Evolutionary conservation across 2,329 filamentous ascomycete genomes (phyloP).

Genomic region (Penicillium vulpinum): DNA sequence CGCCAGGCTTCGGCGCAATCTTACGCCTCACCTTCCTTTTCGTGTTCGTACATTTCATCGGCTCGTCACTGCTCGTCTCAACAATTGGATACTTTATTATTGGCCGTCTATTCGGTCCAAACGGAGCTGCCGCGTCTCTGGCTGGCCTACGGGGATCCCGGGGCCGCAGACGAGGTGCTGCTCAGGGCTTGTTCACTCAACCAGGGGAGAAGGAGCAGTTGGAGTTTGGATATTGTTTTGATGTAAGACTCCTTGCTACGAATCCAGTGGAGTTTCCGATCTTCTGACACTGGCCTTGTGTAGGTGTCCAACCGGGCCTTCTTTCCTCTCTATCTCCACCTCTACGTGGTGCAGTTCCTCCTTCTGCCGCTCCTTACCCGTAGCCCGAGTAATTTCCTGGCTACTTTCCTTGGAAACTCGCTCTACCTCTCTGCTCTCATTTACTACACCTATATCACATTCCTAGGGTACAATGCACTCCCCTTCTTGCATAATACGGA

Average conservation of each 20-base stretch:
- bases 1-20: constrained; percentile 49
- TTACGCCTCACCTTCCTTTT: constrained; percentile 51
- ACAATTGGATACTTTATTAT: constrained; percentile 66
- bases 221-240: constrained; percentile 71
- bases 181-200: constrained; percentile 60
- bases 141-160: constrained; percentile 48
- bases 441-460: constrained; percentile 69
- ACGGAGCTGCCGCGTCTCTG: constrained; percentile 46
- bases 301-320: constrained; percentile 66
- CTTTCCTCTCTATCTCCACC: constrained; percentile 66
- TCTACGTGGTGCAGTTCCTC: constrained; percentile 67
- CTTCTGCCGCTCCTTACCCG: constrained; percentile 60
- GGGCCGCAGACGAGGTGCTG: constrained; percentile 50
- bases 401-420: constrained; percentile 63
- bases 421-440: constrained; percentile 65
- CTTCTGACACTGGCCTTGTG: background rate
- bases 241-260: constrained; percentile 50
- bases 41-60: constrained; percentile 61
- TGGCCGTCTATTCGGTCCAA: constrained; percentile 61
- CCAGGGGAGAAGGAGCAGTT: constrained; percentile 58
- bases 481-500: constrained; percentile 69
- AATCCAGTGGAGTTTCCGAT: background rate
- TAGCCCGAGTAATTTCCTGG: constrained; percentile 42
- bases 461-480: constrained; percentile 68
- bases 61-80: constrained; percentile 59